Evolutionary conservation across 2,329 filamentous ascomycete genomes (phyloP).

Genomic region (Alternaria infectoria): DNA sequence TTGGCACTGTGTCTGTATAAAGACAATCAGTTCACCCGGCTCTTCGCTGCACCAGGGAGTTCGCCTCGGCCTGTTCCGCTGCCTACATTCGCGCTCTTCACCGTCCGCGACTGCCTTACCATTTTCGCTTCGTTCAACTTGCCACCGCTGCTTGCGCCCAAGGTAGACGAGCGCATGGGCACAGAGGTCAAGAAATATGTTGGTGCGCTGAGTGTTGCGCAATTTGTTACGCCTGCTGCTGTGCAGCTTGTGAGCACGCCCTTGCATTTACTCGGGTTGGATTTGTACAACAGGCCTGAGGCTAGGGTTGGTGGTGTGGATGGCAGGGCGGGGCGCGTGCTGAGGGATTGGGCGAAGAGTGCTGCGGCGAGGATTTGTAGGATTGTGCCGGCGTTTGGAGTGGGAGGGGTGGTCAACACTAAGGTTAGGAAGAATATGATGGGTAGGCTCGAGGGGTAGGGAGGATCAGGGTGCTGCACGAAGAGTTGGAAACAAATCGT

Average conservation of each 20-base stretch:
- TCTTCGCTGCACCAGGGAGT: conserved; percentile 70
- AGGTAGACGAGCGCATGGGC: conserved; percentile 55
- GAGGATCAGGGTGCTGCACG: background rate
- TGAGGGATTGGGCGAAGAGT: conserved; percentile 77
- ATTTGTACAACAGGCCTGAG: conserved; percentile 77
- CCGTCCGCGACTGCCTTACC: conserved; percentile 81
- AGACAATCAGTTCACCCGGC: conserved; percentile 80
- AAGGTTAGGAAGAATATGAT: conserved; percentile 73
- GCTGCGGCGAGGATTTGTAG: conserved; percentile 77
- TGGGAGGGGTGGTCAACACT: conserved; percentile 85
- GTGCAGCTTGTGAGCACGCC: conserved; percentile 84
- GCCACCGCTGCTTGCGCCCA: conserved; percentile 77
- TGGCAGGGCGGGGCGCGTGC: conserved; percentile 68
- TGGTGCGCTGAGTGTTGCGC: conserved; percentile 62
- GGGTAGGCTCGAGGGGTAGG: conserved; percentile 48
- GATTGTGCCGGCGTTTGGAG: conserved; percentile 87
- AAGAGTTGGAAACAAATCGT: background rate
- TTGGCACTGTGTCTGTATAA: conserved; percentile 88
- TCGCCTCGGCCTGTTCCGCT: conserved; percentile 63
- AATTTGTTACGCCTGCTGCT: conserved; percentile 79
- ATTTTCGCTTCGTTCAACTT: conserved; percentile 94
- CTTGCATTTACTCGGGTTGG: conserved; percentile 81
- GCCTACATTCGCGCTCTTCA: conserved; percentile 78
- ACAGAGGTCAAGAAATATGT: conserved; percentile 61
- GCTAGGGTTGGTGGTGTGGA: conserved; percentile 61